Base-by-base conservation (phyloP, 306 rosid genomes). In the Senna siamea region DNA sequence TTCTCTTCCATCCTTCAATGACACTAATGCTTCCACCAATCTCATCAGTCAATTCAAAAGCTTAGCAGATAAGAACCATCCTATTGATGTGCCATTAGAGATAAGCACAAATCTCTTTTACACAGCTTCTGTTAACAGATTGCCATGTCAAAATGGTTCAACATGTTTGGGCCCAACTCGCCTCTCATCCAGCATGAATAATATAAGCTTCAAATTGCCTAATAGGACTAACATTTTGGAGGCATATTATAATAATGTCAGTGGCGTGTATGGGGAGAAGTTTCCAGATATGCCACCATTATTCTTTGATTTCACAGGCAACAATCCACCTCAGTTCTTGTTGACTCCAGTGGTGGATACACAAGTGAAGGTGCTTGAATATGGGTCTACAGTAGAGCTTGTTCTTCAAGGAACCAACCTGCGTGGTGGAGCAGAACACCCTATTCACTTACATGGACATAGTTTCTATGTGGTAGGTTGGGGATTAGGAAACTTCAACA, bases 401-500 rank as follows among this genome's bases (percentile, higher is more conserved):
- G 85, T 85, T 70, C 79, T 83, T 23, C 88, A 83, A 18, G 87
- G 85, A 32, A 85, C 90, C 12, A 75, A 41, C 17, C 9, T 75
- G 66, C 4, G 11, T 4, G 23, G 11, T 6, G 79, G 73, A 4
- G 41, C 58, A 0, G 79, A 75, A 0, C 74, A 76, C 4, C 74
- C 74, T 4, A 86, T 88, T 53, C 90, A 88, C 38, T 44, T 88
- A 0, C 89, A 88, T 75, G 93, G 93, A 0, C 18, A 43, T n/a
- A 78, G 79, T 20, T 88, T 88, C 44, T 82, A 72, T 43, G 81
- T 86, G 0, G 86, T 88, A 6, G 93, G 93, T 11, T 66, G 64
- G 73, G 93, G 90, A 38, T 80, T 80, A 78, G 93, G 93, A 35
- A 88, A 86, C 68, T 88, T 86, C 30, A 74, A 88, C 44, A 48